Evolutionary conservation across 345 rosid species (phyloP).

Genomic region (Jatropha curcas): DNA sequence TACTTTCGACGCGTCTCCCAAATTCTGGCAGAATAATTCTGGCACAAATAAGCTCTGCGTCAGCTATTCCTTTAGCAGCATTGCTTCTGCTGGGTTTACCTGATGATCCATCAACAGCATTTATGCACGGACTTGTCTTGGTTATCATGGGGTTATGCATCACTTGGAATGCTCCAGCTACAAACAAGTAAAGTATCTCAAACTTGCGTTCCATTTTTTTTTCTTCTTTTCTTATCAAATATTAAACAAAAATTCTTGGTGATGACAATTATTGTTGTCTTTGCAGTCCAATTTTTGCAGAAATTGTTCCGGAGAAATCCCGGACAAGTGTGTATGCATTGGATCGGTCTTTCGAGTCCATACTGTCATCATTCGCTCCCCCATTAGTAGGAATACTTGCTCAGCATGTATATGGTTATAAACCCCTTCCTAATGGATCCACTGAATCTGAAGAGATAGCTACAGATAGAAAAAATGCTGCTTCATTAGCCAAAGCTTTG

Average conservation of each 20-base stretch:
- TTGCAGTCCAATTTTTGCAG: conserved; percentile 87
- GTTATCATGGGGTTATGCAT: conserved; percentile 22
- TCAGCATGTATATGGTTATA: conserved; percentile 77
- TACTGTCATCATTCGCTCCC: conserved; percentile 85
- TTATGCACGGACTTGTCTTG: conserved; percentile 46
- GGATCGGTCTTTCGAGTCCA: conserved; percentile 77
- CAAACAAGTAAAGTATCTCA: conserved; percentile 23
- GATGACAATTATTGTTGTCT: neutral
- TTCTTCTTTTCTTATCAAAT: neutral
- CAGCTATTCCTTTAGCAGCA: conserved; percentile 85
- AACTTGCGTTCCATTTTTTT: neutral
- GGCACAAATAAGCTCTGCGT: conserved; percentile 86
- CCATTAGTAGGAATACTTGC: conserved; percentile 82
- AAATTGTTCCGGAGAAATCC: conserved; percentile 82
- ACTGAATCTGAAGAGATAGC: conserved; percentile 43
- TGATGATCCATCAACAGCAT: conserved; percentile 66
- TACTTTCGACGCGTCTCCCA: conserved; percentile 58
- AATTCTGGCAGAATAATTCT: conserved; percentile 82
- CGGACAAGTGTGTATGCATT: conserved; percentile 79
- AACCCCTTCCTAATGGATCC: conserved; percentile 56
- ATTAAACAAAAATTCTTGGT: too few relatives aligned
- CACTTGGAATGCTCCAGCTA: conserved; percentile 31
- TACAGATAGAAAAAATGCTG: conserved; percentile 73
- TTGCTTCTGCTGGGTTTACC: conserved; percentile 69
- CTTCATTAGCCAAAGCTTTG: conserved; percentile 74